Conservation (phyloP, 2,329 filamentous ascomycete genomes). For the Blumeria hordei region DNA sequence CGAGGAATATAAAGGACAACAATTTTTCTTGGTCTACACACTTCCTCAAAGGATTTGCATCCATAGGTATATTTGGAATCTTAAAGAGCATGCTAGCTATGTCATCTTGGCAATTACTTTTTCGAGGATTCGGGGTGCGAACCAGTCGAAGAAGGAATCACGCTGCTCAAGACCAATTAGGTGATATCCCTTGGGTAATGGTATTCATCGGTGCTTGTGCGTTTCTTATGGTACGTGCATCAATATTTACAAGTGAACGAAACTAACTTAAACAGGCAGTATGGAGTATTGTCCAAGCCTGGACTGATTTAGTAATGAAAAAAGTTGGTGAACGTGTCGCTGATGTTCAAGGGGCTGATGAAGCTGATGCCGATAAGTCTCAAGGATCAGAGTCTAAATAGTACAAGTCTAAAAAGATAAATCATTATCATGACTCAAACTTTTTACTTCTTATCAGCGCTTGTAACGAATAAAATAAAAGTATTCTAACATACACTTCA, state of each 20-base stretch:
- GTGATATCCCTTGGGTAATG: conserved; percentile 56
- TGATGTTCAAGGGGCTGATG: conserved; percentile 44
- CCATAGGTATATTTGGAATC: conserved; percentile 66
- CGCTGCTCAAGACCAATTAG: conserved; percentile 52
- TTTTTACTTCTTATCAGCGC: neutral
- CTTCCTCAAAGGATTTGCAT: conserved; percentile 75
- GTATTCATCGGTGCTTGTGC: conserved; percentile 60
- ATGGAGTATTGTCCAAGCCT: conserved; percentile 56
- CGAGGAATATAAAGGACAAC: conserved; percentile 20
- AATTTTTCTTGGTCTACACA: conserved; percentile 51
- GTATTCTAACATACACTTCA: neutral
- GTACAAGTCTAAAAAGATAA: neutral
- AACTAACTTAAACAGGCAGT: conserved; percentile 30
- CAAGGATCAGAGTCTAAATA: conserved; percentile 3
- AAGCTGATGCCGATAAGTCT: conserved; percentile 26
- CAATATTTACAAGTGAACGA: neutral
- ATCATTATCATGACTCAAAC: neutral
- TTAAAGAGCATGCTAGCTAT: conserved; percentile 55
- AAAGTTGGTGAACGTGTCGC: conserved; percentile 57
- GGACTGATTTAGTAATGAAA: conserved; percentile 50
- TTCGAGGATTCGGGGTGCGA: conserved; percentile 31
- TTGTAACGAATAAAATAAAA: neutral
- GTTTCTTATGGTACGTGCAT: conserved; percentile 47
- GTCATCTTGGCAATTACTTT: conserved; percentile 50
- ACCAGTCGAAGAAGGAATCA: conserved; percentile 26